Conservation (phyloP, 106 monocot species). For the Vanilla planifolia region DNA sequence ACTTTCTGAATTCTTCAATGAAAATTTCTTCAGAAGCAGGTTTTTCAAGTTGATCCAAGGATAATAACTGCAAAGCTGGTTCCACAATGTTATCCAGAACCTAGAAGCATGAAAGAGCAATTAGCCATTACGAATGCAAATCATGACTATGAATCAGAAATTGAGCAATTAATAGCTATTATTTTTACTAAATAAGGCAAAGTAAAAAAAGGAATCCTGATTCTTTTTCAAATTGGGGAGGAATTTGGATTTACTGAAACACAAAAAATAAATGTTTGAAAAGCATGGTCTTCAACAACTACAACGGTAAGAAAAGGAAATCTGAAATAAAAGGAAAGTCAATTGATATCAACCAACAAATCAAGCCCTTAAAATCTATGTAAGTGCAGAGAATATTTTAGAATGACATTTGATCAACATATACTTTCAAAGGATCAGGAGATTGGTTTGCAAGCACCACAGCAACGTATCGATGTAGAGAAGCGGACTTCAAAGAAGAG, state of each 20-base stretch:
- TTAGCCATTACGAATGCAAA: not conserved
- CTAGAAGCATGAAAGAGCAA: conserved; percentile 21
- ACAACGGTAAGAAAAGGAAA: not conserved
- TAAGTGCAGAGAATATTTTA: not conserved
- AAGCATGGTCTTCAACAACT: not conserved
- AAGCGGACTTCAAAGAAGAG: not conserved
- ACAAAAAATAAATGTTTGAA: not conserved
- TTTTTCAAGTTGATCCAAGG: conserved; percentile 27
- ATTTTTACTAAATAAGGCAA: not conserved
- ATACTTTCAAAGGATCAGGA: too few species aligned
- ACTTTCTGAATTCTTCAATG: conserved; percentile 53
- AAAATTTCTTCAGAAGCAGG: conserved; percentile 50
- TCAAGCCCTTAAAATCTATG: not conserved
- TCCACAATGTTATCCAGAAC: conserved; percentile 52
- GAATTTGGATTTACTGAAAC: not conserved
- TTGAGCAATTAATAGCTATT: too few species aligned
- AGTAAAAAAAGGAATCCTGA: not conserved
- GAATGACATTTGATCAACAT: not conserved
- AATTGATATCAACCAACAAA: not conserved
- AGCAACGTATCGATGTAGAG: too few species aligned
- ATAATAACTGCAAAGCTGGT: conserved; percentile 41
- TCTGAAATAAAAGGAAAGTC: not conserved
- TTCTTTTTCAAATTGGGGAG: too few species aligned
- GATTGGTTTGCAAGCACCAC: too few species aligned
- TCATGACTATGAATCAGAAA: not conserved